Evolutionary conservation across 2,329 filamentous ascomycete species (phyloP).

Genomic region (Didymosphaeria variabile): DNA sequence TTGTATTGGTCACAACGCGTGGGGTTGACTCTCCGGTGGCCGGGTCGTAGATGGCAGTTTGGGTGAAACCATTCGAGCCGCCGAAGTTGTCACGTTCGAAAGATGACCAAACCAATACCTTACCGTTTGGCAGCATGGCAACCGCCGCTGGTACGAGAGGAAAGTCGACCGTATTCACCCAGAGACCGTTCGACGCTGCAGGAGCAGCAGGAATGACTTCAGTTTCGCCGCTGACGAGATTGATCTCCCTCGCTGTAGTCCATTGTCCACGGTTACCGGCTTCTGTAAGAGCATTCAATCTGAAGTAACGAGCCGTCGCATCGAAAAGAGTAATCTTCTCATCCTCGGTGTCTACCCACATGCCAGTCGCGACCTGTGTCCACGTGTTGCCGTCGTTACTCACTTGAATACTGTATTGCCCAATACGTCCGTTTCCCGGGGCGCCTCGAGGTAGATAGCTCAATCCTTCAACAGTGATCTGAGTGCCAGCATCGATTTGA

Average conservation of each 20-base stretch:
- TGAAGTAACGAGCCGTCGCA: slow-evolving; percentile 26
- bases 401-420: slow-evolving; percentile 23
- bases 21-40: slow-evolving; percentile 9
- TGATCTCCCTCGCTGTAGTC: slow-evolving; percentile 31
- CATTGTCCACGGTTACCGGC: slow-evolving; percentile 30
- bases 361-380: slow-evolving; percentile 25
- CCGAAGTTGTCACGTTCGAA: slow-evolving; percentile 29
- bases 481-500: slow-evolving; percentile 28
- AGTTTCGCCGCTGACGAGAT: slow-evolving; percentile 19
- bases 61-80: slow-evolving; percentile 19
- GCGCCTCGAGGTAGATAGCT: slow-evolving; percentile 23
- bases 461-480: slow-evolving; percentile 22
- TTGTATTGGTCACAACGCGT: slow-evolving; percentile 50
- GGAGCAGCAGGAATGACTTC: slow-evolving; percentile 25
- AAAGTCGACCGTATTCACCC: slow-evolving; percentile 40
- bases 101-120: slow-evolving; percentile 37
- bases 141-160: slow-evolving; percentile 37
- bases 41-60: slow-evolving; percentile 13
- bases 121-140: slow-evolving; percentile 34
- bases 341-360: slow-evolving; percentile 25
- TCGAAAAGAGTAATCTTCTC: slow-evolving; percentile 26
- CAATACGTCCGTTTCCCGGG: slow-evolving; percentile 29
- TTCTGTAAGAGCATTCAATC: slow-evolving; percentile 28
- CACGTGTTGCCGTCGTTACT: slow-evolving; percentile 28
- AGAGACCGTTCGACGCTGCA: slow-evolving; percentile 31